Conservation (phyloP, 108 stramenopile species). For the Skeletonema marinoi region DNA sequence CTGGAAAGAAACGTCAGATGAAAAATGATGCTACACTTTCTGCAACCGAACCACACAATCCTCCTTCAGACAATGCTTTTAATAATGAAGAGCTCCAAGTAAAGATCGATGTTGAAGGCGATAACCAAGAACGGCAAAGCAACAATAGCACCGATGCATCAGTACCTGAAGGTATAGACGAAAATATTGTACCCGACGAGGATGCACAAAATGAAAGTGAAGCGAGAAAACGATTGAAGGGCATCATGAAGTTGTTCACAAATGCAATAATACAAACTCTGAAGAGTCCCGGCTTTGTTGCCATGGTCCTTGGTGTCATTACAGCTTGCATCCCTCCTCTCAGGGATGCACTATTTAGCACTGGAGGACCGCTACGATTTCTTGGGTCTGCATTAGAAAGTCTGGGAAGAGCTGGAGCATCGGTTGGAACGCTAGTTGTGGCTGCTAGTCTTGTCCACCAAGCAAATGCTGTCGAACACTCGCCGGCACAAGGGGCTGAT, state of each 20-base stretch:
- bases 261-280: constrained; percentile 54
- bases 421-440: constrained; percentile 65
- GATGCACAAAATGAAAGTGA: not conserved
- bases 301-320: constrained; percentile 64
- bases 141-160: not conserved
- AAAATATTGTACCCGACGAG: constrained; percentile 5
- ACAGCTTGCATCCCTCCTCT: constrained; percentile 76
- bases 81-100: not conserved
- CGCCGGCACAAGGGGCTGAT: not conserved
- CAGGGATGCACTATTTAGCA: constrained; percentile 60
- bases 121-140: not conserved
- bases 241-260: constrained; percentile 8
- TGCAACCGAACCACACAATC: not conserved
- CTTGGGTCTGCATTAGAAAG: constrained; percentile 71
- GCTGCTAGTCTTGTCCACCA: constrained; percentile 65
- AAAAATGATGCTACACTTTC: not conserved
- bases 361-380: constrained; percentile 64
- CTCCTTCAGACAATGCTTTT: not conserved
- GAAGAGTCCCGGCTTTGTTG: constrained; percentile 64
- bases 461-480: not conserved
- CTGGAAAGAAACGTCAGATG: constrained; percentile 33
- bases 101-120: not conserved
- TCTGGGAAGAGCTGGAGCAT: constrained; percentile 51
- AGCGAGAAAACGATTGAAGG: constrained; percentile 5
- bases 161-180: not conserved